Evolutionary conservation across 306 rosid species (phyloP), one percentile per base, ranked within the genome.

Genomic region (Castanospermum australe): DNA sequence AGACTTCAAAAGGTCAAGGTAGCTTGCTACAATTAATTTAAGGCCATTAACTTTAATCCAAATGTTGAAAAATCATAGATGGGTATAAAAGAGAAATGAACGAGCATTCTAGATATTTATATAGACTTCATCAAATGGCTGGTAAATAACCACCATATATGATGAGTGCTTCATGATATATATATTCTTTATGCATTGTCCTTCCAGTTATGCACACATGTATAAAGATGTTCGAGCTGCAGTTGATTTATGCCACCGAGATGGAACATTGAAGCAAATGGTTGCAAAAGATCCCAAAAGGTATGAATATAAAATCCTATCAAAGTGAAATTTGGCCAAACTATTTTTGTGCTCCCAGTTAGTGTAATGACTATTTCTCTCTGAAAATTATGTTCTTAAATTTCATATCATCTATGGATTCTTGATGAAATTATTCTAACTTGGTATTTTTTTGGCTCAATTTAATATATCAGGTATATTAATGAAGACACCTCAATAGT

Each of bases 191-290:
- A 44, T 59, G 14, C 12, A 44, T 66, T 75, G 14, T 72, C 38
- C 78, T 84, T 80, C 75, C 88, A 95, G 99, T 75, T 95, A 93
- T 71, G 87, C 97, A 73, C 86, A 87, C 48, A 90, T 95, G 87
- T 95, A 93, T 84, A 95, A 87, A 90, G 99, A 95, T 91, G 96
- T 95, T 82, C 89, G 99, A 85, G 99, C 99, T 71, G 99, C 99
- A 15, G 96, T 95, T 83, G 99, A 95, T 83, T 81, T 95, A 88
- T 95, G 99, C 79, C 98, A 95, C 78, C 98, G 98, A 18, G 99
- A 95, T 76, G 99, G 99, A 83, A 95, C 98, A 50, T 84, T 95
- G 85, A 95, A 95, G 92, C 95, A 90, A 85, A 90, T 91, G 98
- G 99, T 95, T 80, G 99, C 98, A 70, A 82, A 86, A 70, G 93